phyloP scores from a whole-genome alignment of 2,329 filamentous ascomycete species.

The Colletotrichum sp. region DNA sequence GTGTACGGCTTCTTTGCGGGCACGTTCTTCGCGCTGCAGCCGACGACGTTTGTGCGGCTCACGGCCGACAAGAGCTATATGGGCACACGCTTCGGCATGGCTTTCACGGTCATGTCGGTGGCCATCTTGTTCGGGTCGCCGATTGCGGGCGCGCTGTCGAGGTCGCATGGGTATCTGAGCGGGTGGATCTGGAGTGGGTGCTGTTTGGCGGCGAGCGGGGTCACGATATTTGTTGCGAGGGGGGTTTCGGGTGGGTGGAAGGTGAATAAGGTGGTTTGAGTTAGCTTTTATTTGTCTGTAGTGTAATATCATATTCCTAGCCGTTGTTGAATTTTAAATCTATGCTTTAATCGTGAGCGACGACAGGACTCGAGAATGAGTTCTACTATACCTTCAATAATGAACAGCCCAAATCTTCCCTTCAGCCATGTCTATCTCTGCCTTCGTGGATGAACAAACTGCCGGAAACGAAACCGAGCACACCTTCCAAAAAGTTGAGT shows the following conservation, averaged over 20 bases:
- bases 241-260: slow-evolving; percentile 13
- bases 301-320: neutral
- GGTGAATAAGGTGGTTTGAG: neutral
- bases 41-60: slow-evolving; percentile 38
- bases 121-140: slow-evolving; percentile 35
- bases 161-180: slow-evolving; percentile 15
- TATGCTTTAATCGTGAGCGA: no score
- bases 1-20: slow-evolving; percentile 30
- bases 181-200: slow-evolving; percentile 20
- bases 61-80: slow-evolving; percentile 34
- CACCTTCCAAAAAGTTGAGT: neutral
- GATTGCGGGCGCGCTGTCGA: slow-evolving; percentile 30
- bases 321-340: neutral
- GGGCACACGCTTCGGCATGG: slow-evolving; percentile 47
- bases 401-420: neutral
- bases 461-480: neutral
- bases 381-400: neutral
- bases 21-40: slow-evolving; percentile 40
- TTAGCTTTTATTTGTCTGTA: neutral
- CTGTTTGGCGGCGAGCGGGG: slow-evolving; percentile 1
- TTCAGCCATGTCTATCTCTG: neutral
- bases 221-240: neutral
- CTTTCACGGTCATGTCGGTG: slow-evolving; percentile 28
- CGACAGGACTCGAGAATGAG: no score
- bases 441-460: neutral